These are phyloP conservation scores for Eurotiales sp. DNA, from an alignment of 2,329 filamentous ascomycete species.

Conservation along the genomic window DNA sequence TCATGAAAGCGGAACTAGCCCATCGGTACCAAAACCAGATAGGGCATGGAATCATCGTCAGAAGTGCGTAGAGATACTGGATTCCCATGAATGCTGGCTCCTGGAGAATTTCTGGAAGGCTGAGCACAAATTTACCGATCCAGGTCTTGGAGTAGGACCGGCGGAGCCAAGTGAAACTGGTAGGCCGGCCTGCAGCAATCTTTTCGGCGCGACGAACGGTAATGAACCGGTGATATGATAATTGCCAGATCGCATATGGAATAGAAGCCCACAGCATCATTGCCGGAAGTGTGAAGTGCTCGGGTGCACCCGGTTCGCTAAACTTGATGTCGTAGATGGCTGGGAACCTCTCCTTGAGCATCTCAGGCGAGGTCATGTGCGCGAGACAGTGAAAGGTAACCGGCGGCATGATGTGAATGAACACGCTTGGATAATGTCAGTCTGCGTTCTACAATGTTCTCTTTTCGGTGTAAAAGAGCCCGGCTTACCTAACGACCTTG, in stretches of 20 bases:
- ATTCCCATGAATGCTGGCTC: slow-evolving; percentile 94
- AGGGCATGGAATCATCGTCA: slow-evolving; percentile 92
- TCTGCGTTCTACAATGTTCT: not conserved
- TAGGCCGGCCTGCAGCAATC: slow-evolving; percentile 91
- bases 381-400: slow-evolving; percentile 89
- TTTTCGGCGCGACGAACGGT: slow-evolving; percentile 91
- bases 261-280: slow-evolving; percentile 96
- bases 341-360: slow-evolving; percentile 70
- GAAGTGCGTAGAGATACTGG: slow-evolving; percentile 83
- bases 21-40: slow-evolving; percentile 90
- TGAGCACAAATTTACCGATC: slow-evolving; percentile 81
- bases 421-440: slow-evolving; percentile 56
- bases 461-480: not conserved
- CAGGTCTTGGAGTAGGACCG: slow-evolving; percentile 84
- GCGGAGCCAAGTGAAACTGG: slow-evolving; percentile 95
- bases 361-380: slow-evolving; percentile 66
- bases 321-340: slow-evolving; percentile 78
- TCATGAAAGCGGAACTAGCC: slow-evolving; percentile 72
- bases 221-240: slow-evolving; percentile 90
- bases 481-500: slow-evolving; percentile 76
- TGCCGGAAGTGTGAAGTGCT: slow-evolving; percentile 72
- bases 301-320: slow-evolving; percentile 64
- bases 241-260: slow-evolving; percentile 90
- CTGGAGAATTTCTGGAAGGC: slow-evolving; percentile 70
- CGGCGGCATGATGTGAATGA: slow-evolving; percentile 99